These are phyloP conservation scores for Aspergillus udagawae DNA, from an alignment of 2,329 filamentous ascomycete species.

Conservation along the genomic window DNA sequence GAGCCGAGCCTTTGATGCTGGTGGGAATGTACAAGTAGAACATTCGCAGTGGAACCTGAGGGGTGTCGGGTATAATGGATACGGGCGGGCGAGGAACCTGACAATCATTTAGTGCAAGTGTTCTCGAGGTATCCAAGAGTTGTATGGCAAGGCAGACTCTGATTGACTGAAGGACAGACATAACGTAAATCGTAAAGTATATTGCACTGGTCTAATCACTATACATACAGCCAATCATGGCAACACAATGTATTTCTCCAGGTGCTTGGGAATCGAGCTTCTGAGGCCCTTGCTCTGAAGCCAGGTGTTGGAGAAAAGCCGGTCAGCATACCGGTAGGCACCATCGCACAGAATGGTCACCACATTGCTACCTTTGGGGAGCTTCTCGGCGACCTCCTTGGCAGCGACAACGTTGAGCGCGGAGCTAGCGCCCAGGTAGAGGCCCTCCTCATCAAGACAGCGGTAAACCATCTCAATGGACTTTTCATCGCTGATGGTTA, in stretches of 20 bases:
- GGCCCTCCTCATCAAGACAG: slow-evolving; percentile 89
- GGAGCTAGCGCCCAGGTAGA: slow-evolving; percentile 92
- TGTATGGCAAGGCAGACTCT: background rate
- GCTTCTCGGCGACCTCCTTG: slow-evolving; percentile 84
- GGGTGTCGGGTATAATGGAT: slow-evolving; percentile 59
- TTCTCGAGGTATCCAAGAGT: background rate
- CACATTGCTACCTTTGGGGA: slow-evolving; percentile 84
- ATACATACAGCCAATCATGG: slow-evolving; percentile 48
- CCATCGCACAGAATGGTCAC: slow-evolving; percentile 94
- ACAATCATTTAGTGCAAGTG: slow-evolving; percentile 32
- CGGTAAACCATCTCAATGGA: slow-evolving; percentile 97
- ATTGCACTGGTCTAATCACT: background rate
- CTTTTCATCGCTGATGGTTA: slow-evolving; percentile 86
- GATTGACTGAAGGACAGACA: background rate
- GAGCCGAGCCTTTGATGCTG: slow-evolving; percentile 53
- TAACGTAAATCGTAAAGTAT: background rate
- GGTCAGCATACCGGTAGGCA: slow-evolving; percentile 94
- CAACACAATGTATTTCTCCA: slow-evolving; percentile 93
- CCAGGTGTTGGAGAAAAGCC: slow-evolving; percentile 90
- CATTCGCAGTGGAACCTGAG: slow-evolving; percentile 55
- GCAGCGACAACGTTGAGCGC: slow-evolving; percentile 93
- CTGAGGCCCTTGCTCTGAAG: slow-evolving; percentile 79
- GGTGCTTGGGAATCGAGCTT: slow-evolving; percentile 72
- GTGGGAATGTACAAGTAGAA: slow-evolving; percentile 49
- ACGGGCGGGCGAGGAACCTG: slow-evolving; percentile 51